Evolutionary conservation across 768 basidiomycete species (phyloP).

Genomic region (Collybia sordida): DNA sequence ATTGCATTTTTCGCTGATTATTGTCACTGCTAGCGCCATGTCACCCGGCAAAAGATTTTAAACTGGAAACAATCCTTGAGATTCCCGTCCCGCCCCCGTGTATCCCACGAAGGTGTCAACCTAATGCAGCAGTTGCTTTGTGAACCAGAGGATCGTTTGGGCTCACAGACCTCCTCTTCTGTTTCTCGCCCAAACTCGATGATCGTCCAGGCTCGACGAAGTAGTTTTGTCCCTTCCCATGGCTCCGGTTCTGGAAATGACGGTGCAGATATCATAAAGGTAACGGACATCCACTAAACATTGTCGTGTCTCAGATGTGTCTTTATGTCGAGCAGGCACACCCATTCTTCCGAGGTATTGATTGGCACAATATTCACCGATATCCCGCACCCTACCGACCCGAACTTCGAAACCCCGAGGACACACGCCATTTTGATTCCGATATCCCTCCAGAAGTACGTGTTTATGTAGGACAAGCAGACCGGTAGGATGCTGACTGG

Average conservation of each 20-base stretch:
- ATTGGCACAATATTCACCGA: slow-evolving; percentile 85
- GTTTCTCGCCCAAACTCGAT: slow-evolving; percentile 76
- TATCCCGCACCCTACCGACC: slow-evolving; percentile 89
- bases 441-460: slow-evolving; percentile 90
- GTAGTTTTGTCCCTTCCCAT: slow-evolving; percentile 58
- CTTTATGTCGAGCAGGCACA: slow-evolving; percentile 56
- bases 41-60: slow-evolving; percentile 95
- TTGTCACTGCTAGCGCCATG: slow-evolving; percentile 62
- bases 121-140: slow-evolving; percentile 89
- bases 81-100: slow-evolving; percentile 80
- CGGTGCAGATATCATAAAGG: slow-evolving; percentile 92
- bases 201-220: slow-evolving; percentile 71
- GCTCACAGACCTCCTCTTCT: slow-evolving; percentile 67
- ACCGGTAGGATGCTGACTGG: slow-evolving; percentile 13
- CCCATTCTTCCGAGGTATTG: slow-evolving; percentile 88
- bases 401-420: slow-evolving; percentile 75
- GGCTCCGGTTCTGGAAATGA: slow-evolving; percentile 58
- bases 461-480: slow-evolving; percentile 4
- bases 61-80: slow-evolving; percentile 91
- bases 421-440: slow-evolving; percentile 93
- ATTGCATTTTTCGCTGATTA: slow-evolving; percentile 10
- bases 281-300: slow-evolving; percentile 23
- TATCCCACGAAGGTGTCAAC: slow-evolving; percentile 85
- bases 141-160: slow-evolving; percentile 93
- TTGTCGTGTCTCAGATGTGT: slow-evolving; percentile 7